Base-by-base conservation (phyloP, 1,139 yeast genomes). In the Hyphopichia buzzinii region DNA sequence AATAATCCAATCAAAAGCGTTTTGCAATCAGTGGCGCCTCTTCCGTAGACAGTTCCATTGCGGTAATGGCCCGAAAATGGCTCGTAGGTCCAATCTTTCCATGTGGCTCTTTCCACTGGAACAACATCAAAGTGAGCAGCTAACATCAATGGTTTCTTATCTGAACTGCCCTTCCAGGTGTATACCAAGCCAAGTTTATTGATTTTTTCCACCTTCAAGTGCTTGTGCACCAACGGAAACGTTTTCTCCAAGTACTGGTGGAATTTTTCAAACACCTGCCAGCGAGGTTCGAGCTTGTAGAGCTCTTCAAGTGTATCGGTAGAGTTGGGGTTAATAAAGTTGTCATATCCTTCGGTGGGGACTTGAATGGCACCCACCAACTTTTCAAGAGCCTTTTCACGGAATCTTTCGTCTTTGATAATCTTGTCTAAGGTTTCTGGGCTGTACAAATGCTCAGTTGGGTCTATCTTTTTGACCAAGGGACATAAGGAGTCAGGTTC, bases 321-420 rank as follows among this genome's bases (percentile, higher is more conserved):
- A 10, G 46, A 34, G 11, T 50, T 49, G 0, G 65, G 67, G 35
- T 55, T 55, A 7, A 52, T 49, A 53, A 63, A 57, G 8, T 64
- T 66, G 52, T 84, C 94, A 42, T 64, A 77, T 13, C 78, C 71
- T 47, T 77, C 80, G 5, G 92, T 82, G 13, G 85, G 79, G 33
- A 82, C 62, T 47, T 68, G 69, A 22, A 85, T 67, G 1, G 89
- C 81, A 10, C 76, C 78, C 7, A 74, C 57, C 29, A 80, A 59
- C 45, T 68, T 72, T 10, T 55, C 47, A 19, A 72, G 65, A 0
- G 82, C 69, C 3, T 47, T 34, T 13, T 63, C 51, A 39, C 65
- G 66, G 48, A 64, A 79, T 0, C 48, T 44, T 10, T 62, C 53
- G 45, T 77, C 76, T 32, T 59, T 54, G 7, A 69, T 47, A 11